These are phyloP conservation scores for Neobulgaria alba DNA, from an alignment of 2,329 filamentous ascomycete genomes.

Conservation along the genomic window DNA sequence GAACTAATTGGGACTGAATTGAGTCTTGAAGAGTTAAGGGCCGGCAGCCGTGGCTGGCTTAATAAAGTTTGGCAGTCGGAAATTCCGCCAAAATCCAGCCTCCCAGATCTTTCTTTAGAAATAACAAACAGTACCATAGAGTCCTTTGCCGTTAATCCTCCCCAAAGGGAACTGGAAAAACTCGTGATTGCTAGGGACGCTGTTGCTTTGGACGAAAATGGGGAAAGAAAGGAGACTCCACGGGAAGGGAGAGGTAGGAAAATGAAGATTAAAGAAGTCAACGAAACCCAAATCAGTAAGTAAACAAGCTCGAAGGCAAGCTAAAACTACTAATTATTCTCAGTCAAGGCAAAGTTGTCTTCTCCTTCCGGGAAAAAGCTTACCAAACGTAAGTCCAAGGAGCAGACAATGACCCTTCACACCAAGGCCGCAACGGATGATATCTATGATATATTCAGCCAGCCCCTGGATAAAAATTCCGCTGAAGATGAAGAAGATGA, in stretches of 20 bases:
- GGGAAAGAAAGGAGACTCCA: conserved; percentile 37
- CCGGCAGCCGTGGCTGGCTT: conserved; percentile 63
- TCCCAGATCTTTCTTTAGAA: conserved; percentile 1
- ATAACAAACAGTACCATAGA: conserved; percentile 9
- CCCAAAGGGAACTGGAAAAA: conserved; percentile 28
- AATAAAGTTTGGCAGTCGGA: conserved; percentile 44
- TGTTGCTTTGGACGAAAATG: conserved; percentile 50
- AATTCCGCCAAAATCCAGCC: conserved; percentile 1
- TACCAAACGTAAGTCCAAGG: conserved; percentile 57
- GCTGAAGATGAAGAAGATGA: conserved; percentile 36
- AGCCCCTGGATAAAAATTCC: conserved; percentile 49
- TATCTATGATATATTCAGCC: conserved; percentile 95
- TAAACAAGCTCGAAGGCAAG: no score
- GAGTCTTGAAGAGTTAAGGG: conserved; percentile 88
- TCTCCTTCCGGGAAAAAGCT: conserved; percentile 82
- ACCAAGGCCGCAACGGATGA: conserved; percentile 93
- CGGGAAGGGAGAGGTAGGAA: conserved; percentile 49
- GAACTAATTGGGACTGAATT: conserved; percentile 65
- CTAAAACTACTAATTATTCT: conserved; percentile 31
- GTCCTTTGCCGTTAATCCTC: conserved; percentile 6
- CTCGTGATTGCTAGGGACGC: conserved; percentile 28
- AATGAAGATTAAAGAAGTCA: conserved; percentile 76
- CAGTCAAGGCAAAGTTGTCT: conserved; percentile 88
- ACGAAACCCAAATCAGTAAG: conserved; percentile 88
- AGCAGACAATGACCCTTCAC: conserved; percentile 98